phyloP scores from a whole-genome alignment of 2,329 filamentous ascomycete genomes.

The Colletotrichum filicis region DNA sequence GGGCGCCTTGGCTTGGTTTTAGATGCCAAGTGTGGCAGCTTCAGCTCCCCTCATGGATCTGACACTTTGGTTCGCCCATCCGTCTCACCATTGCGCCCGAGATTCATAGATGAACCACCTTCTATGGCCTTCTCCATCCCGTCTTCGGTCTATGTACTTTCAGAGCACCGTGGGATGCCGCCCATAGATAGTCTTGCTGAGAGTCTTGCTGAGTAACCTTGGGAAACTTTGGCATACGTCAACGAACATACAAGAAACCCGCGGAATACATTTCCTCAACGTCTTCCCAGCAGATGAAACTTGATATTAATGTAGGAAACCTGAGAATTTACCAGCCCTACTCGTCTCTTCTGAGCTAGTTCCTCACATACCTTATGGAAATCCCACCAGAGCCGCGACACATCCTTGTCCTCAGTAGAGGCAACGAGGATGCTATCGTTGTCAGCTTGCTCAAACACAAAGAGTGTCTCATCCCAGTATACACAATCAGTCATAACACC shows the following conservation, averaged over 20 bases:
- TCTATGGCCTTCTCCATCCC: conserved; percentile 19
- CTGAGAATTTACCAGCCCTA: background rate
- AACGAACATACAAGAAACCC: background rate
- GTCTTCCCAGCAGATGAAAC: background rate
- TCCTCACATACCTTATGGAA: background rate
- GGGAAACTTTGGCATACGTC: conserved; percentile 8
- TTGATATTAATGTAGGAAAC: background rate
- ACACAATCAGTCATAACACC: conserved; percentile 15
- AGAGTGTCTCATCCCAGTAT: background rate
- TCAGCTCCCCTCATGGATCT: background rate
- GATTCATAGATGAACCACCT: conserved; percentile 10
- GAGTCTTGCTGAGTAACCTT: background rate
- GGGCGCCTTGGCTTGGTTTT: background rate
- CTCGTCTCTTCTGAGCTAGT: background rate
- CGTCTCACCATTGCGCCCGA: conserved; percentile 9
- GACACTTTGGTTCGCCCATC: background rate
- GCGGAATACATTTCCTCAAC: background rate
- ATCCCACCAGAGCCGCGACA: conserved; percentile 6
- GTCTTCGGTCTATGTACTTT: conserved; percentile 9
- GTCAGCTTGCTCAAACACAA: conserved; percentile 9
- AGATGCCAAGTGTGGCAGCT: conserved; percentile 15
- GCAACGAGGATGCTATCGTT: background rate
- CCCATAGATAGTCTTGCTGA: background rate
- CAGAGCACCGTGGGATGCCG: background rate
- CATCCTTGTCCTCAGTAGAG: conserved; percentile 9